Conservation (phyloP, 1,139 yeast species). For the Protomyces macrosporus region DNA sequence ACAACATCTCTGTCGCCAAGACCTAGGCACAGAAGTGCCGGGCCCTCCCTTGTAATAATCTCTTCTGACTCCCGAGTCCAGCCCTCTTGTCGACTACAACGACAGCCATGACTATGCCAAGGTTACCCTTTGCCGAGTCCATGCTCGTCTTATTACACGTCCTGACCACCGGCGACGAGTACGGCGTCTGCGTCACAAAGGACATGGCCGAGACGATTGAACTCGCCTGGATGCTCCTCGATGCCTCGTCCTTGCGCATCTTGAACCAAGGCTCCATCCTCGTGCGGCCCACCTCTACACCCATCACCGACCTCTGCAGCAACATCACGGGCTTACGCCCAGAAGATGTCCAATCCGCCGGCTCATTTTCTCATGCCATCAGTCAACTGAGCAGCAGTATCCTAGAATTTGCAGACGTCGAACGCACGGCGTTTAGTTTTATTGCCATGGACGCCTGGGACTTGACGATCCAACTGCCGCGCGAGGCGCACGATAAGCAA, state of each 20-base stretch:
- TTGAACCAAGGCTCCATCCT: conserved; percentile 45
- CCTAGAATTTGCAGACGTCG: conserved; percentile 44
- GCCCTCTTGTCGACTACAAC: no score
- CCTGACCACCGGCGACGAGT: conserved; percentile 66
- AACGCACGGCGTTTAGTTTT: conserved; percentile 55
- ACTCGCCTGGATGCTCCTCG: conserved; percentile 57
- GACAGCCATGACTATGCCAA: no score
- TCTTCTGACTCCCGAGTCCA: no score
- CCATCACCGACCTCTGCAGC: conserved; percentile 58
- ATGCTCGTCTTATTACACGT: conserved; percentile 42
- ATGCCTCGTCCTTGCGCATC: conserved; percentile 39
- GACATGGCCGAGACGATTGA: conserved; percentile 65
- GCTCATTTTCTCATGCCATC: conserved; percentile 57
- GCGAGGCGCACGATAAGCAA: conserved; percentile 75
- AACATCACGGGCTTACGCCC: conserved; percentile 52
- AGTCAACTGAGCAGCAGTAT: conserved; percentile 49
- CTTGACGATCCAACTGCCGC: conserved; percentile 66
- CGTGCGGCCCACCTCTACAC: conserved; percentile 62
- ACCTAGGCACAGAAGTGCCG: no score
- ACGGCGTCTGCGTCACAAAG: conserved; percentile 52
- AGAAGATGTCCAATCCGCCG: conserved; percentile 55
- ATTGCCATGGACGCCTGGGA: conserved; percentile 65
- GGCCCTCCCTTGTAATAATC: no score
- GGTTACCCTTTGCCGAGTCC: neutral
- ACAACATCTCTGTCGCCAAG: no score